Evolutionary conservation across 805 yeast genomes (phyloP), one percentile per base, ranked within the genome.

Genomic region (Myxozyma lipomycoides): DNA sequence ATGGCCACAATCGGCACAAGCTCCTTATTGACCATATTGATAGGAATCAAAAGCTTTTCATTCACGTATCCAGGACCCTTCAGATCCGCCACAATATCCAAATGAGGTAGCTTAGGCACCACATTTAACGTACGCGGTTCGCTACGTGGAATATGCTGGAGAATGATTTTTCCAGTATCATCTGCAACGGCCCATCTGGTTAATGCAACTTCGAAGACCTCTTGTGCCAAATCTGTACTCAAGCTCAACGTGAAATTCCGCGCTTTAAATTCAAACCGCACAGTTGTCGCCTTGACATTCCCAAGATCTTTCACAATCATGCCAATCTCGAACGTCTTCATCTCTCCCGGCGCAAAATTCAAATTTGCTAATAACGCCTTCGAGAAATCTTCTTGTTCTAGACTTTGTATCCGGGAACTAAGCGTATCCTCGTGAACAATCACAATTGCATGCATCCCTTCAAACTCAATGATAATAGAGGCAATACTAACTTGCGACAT

Each of bases 311-410:
- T 47, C 1, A 67, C 63, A 5, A 57, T 41, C 7, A 59, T 46
- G 3, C 48, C 42, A 25, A 65, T 39, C 52, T 68, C 63, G 49
- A 68, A 65, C 1, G 63, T 62, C 9, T 48, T 52, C 3, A 59
- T 45, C 24, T 44, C 49, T 4, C 50, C 53, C 4, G 59, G 45
- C 1, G 19, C 40, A 46, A 67, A 64, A 2, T 21, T 38, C 21
- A 67, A 55, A 23, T 59, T 48, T 5, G 61, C 63, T 21, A 6
- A 9, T 12, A 35, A 21, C n/a, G 38, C 6, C n/a, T n/a, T n/a
- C n/a, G n/a, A n/a, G n/a, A n/a, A n/a, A 4, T 49, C 55, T 4
- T 5, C 7, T 7, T 34, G 35, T 4, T 46, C 38, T 4, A 55
- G n/a, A 21, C 24, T 26, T 30, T 41, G 40, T 4, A 46, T 34